Percentiles rank a stretch among this genome's conserved stretches.
Conservation (phyloP, 108 stramenopile species). For the Seminavis robusta region DNA sequence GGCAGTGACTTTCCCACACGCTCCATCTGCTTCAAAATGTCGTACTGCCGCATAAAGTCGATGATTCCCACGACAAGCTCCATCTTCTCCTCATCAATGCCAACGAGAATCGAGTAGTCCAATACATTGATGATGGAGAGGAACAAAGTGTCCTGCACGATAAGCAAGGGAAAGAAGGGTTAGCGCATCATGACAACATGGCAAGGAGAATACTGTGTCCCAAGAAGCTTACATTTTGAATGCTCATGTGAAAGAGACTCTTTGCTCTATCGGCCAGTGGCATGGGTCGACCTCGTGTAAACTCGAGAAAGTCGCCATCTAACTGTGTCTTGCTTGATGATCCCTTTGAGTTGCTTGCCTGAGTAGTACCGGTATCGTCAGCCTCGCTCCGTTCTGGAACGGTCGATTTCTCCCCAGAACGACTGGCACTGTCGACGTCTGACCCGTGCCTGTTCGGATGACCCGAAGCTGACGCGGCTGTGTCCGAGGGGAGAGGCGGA, state of each 20-base stretch:
- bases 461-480: slow-evolving; percentile 17
- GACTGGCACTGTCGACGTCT: slow-evolving; percentile 12
- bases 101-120: slow-evolving; percentile 97
- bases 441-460: slow-evolving; percentile 28
- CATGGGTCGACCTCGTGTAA: slow-evolving; percentile 87
- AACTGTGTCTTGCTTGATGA: slow-evolving; percentile 72
- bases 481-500: slow-evolving; percentile 4
- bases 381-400: slow-evolving; percentile 25
- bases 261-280: slow-evolving; percentile 92
- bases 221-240: slow-evolving; percentile 56
- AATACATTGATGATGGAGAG: slow-evolving; percentile 94
- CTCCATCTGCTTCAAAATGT: slow-evolving; percentile 97
- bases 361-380: not conserved
- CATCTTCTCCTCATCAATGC: slow-evolving; percentile 89
- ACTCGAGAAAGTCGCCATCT: slow-evolving; percentile 96
- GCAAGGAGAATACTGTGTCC: not conserved
- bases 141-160: slow-evolving; percentile 77
- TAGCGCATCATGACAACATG: not conserved
- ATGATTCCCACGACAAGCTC: slow-evolving; percentile 97
- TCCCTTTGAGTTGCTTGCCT: slow-evolving; percentile 5
- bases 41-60: slow-evolving; percentile 97
- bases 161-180: not conserved
- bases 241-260: slow-evolving; percentile 91
- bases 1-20: slow-evolving; percentile 92
- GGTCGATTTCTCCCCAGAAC: slow-evolving; percentile 1